A percentile compares a stretch with the other conserved stretches of the same genome.
Evolutionary conservation across 495 filamentous ascomycete genomes (phyloP).

Genomic region (Trichocladium uniseriatum): DNA sequence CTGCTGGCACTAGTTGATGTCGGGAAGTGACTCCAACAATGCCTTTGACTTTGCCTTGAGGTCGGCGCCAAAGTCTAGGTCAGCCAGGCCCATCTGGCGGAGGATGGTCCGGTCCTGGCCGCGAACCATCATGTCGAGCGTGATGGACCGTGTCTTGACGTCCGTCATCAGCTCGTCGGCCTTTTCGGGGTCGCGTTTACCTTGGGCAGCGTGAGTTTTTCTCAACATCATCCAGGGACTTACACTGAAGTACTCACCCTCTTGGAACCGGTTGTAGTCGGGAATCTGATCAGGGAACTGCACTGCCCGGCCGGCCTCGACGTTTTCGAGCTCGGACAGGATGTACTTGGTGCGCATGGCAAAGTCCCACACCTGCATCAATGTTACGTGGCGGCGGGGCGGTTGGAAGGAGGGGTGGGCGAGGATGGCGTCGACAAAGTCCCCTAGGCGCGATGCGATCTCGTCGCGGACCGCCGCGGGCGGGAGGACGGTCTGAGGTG

Average conservation of each 20-base stretch:
- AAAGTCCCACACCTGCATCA: slow-evolving; percentile 23
- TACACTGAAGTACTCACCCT: neutral
- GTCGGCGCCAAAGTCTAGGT: slow-evolving; percentile 23
- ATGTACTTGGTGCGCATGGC: slow-evolving; percentile 22
- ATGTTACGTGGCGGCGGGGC: slow-evolving; percentile 1
- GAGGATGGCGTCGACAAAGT: slow-evolving; percentile 6
- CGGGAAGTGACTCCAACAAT: neutral
- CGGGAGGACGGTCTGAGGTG: neutral
- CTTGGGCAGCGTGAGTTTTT: neutral
- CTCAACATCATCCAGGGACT: neutral
- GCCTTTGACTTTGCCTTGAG: slow-evolving; percentile 18
- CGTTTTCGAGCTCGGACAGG: slow-evolving; percentile 22
- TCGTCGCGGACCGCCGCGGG: slow-evolving; percentile 4
- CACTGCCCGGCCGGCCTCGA: slow-evolving; percentile 14
- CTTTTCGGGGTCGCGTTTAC: slow-evolving; percentile 3
- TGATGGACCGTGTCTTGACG: slow-evolving; percentile 5
- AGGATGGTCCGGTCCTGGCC: neutral
- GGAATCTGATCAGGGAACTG: slow-evolving; percentile 12
- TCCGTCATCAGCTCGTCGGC: slow-evolving; percentile 6
- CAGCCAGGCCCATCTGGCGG: slow-evolving; percentile 12
- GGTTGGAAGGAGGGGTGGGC: neutral
- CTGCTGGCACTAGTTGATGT: too few species aligned
- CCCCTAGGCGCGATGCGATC: slow-evolving; percentile 6
- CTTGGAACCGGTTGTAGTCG: neutral
- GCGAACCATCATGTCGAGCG: slow-evolving; percentile 6